Evolutionary conservation across 371 early-diverging fungal species (phyloP), one percentile per base, ranked within the genome.

Genomic region (Mortierella sp.): DNA sequence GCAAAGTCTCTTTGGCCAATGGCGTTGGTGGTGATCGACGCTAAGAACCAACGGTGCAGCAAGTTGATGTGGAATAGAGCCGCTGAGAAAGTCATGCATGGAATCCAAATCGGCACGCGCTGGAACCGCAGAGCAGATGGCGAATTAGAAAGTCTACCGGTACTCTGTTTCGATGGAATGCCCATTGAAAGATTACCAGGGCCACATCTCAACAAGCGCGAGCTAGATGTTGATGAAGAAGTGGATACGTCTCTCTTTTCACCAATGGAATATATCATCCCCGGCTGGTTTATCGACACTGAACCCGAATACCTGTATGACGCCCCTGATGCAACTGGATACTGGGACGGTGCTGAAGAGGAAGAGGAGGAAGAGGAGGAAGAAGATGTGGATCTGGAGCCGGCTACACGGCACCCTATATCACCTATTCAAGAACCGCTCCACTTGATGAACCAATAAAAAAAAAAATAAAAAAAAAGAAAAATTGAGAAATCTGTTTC

Each of bases 21-120:
- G 81, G 75, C 72, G 3, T 62, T 81, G 43, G 76, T 65, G 14
- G 81, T 75, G 10, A 81, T 81, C 32, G 81, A 81, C 32, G 62
- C 64, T 18, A 51, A 81, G 60, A 62, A 52, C 1, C 18, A 69
- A 6, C 52, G 59, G 24, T 75, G 75, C 49, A 45, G 59, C 35
- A 75, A 81, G 39, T 52, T 81, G 64, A 81, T 81, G 73, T 81
- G 81, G 81, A 81, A 81, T 57, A 40, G 39, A n/a, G 76, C 81
- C 6, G 81, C 81, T 0, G 81, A 81, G 62, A 65, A 66, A 45
- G 73, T 81, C 22, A 81, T 81, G 81, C 69, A 75, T 72, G 81
- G 76, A 5, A n/a, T 81, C n/a, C 75, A 75, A 30, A 43, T 81
- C 39, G 81, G 70, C 6, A 66, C 75, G 16, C 20, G 18, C 2